Evolutionary conservation across 1,284 basidiomycete species (phyloP).

Genomic region (Agroathelia rolfsii): DNA sequence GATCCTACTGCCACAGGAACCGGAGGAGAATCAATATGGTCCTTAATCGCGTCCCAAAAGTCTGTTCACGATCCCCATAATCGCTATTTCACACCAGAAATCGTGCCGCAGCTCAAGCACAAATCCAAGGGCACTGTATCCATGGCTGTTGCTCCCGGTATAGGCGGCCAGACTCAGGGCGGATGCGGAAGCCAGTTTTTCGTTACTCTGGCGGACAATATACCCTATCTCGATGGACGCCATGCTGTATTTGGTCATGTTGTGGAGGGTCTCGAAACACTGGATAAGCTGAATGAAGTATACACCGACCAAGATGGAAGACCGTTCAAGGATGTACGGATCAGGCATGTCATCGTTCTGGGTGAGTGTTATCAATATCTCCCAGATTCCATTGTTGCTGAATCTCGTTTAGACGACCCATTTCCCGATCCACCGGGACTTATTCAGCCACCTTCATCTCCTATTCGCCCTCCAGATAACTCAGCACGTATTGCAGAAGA

Average conservation of each 20-base stretch:
- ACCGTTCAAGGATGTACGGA: constrained; percentile 89
- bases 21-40: constrained; percentile 83
- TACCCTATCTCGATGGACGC: constrained; percentile 93
- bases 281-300: constrained; percentile 89
- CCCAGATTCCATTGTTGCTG: constrained; percentile 4
- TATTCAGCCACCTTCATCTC: constrained; percentile 65
- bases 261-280: constrained; percentile 87
- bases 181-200: constrained; percentile 96
- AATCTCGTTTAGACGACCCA: constrained; percentile 68
- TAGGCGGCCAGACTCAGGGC: constrained; percentile 49
- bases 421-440: constrained; percentile 81
- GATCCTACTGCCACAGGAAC: constrained; percentile 93
- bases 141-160: constrained; percentile 82
- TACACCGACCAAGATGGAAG: constrained; percentile 83
- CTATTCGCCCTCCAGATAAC: constrained; percentile 72
- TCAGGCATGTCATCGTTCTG: constrained; percentile 86
- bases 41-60: constrained; percentile 50
- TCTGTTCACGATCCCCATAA: constrained; percentile 24
- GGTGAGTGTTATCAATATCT: constrained; percentile 40
- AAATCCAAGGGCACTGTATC: constrained; percentile 82
- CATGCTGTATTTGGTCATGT: constrained; percentile 94
- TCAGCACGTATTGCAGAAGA: constrained; percentile 85
- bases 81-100: constrained; percentile 84
- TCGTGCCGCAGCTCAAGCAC: constrained; percentile 78
- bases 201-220: constrained; percentile 82